Evolutionary conservation across 2,329 filamentous ascomycete genomes (phyloP).

Genomic region (Talaromyces sp.): DNA sequence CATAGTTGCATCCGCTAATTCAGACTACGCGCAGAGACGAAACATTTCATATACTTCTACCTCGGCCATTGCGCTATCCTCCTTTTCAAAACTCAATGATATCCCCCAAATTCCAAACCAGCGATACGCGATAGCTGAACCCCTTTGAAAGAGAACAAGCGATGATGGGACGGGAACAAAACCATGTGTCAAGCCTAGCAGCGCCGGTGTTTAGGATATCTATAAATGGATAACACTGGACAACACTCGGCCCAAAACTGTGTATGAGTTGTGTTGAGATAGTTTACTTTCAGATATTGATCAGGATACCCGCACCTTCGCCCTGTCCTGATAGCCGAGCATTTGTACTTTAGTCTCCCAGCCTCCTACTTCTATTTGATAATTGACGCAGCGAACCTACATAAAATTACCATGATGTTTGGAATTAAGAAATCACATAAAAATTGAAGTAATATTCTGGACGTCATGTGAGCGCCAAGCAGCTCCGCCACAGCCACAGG

Average conservation of each 20-base stretch:
- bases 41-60: slow-evolving; percentile 99
- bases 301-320: slow-evolving; percentile 5
- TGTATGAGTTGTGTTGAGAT: slow-evolving; percentile 7
- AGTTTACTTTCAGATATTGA: slow-evolving; percentile 8
- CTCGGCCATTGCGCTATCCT: slow-evolving; percentile 97
- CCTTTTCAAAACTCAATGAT: slow-evolving; percentile 94
- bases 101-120: slow-evolving; percentile 16
- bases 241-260: not conserved
- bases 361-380: not conserved
- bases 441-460: not conserved
- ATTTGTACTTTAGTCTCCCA: not conserved
- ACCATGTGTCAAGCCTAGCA: not conserved
- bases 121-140: not conserved
- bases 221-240: not conserved
- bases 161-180: not conserved
- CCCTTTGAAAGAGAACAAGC: not conserved
- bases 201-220: slow-evolving; percentile 8
- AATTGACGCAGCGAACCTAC: not conserved
- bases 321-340: not conserved
- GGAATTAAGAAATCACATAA: no score
- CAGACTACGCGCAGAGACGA: slow-evolving; percentile 69
- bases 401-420: not conserved
- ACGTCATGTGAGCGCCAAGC: slow-evolving; percentile 2
- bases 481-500: not conserved
- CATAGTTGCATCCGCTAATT: not conserved